Base-by-base conservation (phyloP, 495 filamentous ascomycete genomes). In the Tuber melanosporum region DNA sequence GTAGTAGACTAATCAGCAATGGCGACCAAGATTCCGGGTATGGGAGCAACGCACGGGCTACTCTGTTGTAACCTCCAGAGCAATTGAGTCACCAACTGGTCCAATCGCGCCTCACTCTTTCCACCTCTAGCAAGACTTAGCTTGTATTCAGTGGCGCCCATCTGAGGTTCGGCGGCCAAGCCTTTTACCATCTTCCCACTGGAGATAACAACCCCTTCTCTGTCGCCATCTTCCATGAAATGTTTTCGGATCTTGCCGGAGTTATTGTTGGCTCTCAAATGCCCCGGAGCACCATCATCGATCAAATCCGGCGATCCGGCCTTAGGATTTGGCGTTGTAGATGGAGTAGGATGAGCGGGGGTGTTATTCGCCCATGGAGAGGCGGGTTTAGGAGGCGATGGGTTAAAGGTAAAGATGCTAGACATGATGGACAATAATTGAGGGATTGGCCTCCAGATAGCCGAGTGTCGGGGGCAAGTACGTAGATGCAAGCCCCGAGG, bases 41-140 rank as follows among this genome's bases (percentile, higher is more conserved):
- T 39, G 47, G 49, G 9, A 49, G 66, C 97, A 36, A 73, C 95
- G 84, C 95, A 91, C 7, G 94, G 94, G 26, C 92, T 96, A 6
- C 94, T 97, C 85, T 98, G 95, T 85, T 98, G 94, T 72, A 99
- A 85, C 66, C 95, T 89, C 95, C 95, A 99, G 41, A 98, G 85
- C 39, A 99, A 86, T 85, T 99, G 95, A 0, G 95, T 99, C 0
- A 95, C 98, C 77, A 99, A 85, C 79, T 96, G 93, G 77, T 97
- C 91, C 22, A 98, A 87, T 45, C 95, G 87, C 87, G 62, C 89
- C 86, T 84, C 93, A 95, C 47, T 87, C 89, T 83, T 94, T 88
- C 76, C 95, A 88, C 46, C 92, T 90, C 49, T 93, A 89, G 98
- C 87, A n/a, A 98, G 87, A 87, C 97, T 95, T 70, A 99, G 85